Evolutionary conservation across 306 rosid species (phyloP).

Genomic region (Heteromeles arbutifolia): DNA sequence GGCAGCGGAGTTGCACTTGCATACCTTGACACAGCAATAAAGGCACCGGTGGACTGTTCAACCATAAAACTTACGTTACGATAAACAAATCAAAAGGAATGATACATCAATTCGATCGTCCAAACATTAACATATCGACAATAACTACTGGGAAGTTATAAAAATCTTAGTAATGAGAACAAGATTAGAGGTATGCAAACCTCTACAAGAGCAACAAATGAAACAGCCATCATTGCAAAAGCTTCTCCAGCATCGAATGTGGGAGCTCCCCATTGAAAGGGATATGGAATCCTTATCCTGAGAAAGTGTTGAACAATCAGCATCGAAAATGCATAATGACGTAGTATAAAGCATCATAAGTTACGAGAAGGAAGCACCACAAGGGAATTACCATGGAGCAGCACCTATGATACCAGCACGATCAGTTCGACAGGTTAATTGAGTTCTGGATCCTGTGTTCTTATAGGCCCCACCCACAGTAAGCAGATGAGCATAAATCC

Average conservation of each 20-base stretch:
- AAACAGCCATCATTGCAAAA: slow-evolving; percentile 96
- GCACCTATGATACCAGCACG: slow-evolving; percentile 81
- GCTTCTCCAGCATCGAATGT: slow-evolving; percentile 95
- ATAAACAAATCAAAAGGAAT: background rate
- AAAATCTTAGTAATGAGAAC: background rate
- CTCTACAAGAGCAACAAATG: slow-evolving; percentile 92
- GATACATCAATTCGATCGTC: background rate
- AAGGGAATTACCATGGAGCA: slow-evolving; percentile 69
- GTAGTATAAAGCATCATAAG: background rate
- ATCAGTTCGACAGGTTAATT: slow-evolving; percentile 80
- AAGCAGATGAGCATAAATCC: slow-evolving; percentile 81
- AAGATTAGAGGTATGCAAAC: slow-evolving; percentile 19
- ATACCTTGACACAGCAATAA: slow-evolving; percentile 78
- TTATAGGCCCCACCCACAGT: slow-evolving; percentile 91
- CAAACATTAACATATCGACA: background rate
- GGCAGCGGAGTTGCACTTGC: slow-evolving; percentile 95
- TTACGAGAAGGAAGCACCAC: background rate
- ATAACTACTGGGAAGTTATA: background rate
- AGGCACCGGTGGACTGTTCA: slow-evolving; percentile 80
- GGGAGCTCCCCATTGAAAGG: slow-evolving; percentile 99
- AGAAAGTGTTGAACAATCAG: slow-evolving; percentile 16
- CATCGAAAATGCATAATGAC: slow-evolving; percentile 46
- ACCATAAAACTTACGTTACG: slow-evolving; percentile 3
- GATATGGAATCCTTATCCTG: slow-evolving; percentile 95
- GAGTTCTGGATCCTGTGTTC: slow-evolving; percentile 44